Conservation (phyloP, 805 yeast genomes). For the Yamadazyma scolyti region DNA sequence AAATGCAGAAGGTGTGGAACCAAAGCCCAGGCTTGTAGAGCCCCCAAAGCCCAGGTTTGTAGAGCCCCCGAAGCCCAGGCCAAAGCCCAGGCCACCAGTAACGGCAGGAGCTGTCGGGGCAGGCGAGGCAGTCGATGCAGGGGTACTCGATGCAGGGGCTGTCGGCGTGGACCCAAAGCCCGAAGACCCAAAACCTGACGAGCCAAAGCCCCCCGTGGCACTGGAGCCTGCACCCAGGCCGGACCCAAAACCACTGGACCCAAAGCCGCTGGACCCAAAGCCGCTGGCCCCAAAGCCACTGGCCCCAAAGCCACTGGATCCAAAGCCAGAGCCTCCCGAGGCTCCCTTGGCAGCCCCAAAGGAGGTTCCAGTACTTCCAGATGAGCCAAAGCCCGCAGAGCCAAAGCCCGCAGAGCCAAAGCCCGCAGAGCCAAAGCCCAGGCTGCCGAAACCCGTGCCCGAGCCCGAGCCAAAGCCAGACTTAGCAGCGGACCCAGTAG, state of each 20-base stretch:
- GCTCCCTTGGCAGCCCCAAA: conserved; percentile 3
- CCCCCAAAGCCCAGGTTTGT: conserved; percentile 1
- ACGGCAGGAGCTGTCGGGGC: not conserved
- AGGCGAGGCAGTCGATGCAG: conserved; percentile 1
- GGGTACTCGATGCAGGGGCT: no score
- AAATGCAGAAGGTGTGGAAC: conserved; percentile 5
- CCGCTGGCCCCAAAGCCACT: conserved; percentile 8
- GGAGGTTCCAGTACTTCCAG: not conserved
- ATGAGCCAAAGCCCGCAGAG: conserved; percentile 5
- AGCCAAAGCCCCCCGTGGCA: conserved; percentile 5
- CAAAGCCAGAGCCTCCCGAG: conserved; percentile 5
- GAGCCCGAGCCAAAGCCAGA: conserved; percentile 4
- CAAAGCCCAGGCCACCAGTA: conserved; percentile 1
- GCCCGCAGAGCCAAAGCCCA: conserved; percentile 6
- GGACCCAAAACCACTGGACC: conserved; percentile 7
- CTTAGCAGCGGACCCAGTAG: conserved; percentile 4
- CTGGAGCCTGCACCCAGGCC: not conserved
- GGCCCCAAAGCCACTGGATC: conserved; percentile 8
- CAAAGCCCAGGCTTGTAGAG: conserved; percentile 1
- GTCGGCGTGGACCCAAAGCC: conserved; percentile 6
- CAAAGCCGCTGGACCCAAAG: conserved; percentile 5
- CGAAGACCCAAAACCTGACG: conserved; percentile 10
- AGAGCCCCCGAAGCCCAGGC: conserved; percentile 3
- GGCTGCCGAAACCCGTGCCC: conserved; percentile 1
- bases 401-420: conserved; percentile 14